A percentile compares a stretch with the other conserved stretches of the same genome.
Conservation (phyloP, 1,139 yeast species). For the Lodderomyces metapsilosis region DNA sequence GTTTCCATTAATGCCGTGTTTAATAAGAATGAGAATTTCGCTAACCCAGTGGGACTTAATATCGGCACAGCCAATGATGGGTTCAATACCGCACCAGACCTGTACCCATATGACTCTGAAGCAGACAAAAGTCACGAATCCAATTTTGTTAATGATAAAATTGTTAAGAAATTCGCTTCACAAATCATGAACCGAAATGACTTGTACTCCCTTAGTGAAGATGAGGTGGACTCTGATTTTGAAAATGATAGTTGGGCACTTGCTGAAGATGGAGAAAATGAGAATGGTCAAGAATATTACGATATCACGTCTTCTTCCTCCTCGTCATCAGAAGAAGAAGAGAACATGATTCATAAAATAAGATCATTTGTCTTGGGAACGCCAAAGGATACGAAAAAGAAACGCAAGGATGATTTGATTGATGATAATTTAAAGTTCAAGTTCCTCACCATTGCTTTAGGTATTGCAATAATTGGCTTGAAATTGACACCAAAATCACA, state of each 20-base stretch:
- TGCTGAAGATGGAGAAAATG: conserved; percentile 17
- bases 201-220: conserved; percentile 10
- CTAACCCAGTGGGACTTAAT: conserved; percentile 13
- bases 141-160: conserved; percentile 10
- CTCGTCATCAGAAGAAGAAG: conserved; percentile 16
- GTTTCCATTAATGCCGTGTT: conserved; percentile 43
- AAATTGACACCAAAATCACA: conserved; percentile 30
- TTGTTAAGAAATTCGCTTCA: conserved; percentile 35
- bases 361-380: conserved; percentile 33
- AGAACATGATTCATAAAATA: conserved; percentile 36
- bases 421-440: conserved; percentile 46
- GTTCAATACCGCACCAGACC: conserved; percentile 1
- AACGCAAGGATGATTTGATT: conserved; percentile 25
- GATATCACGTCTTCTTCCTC: conserved; percentile 5
- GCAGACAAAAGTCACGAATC: neutral
- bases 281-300: conserved; percentile 12
- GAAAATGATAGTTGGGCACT: conserved; percentile 18
- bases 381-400: conserved; percentile 18
- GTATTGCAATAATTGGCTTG: conserved; percentile 43
- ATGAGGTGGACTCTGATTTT: conserved; percentile 17
- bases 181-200: conserved; percentile 26
- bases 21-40: conserved; percentile 11
- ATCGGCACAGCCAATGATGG: conserved; percentile 3
- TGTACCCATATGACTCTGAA: neutral
- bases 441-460: conserved; percentile 44